These are phyloP conservation scores for Triticum turgidum DNA, from an alignment of 176 grass and related monocot genomes.

Conservation along the genomic window DNA sequence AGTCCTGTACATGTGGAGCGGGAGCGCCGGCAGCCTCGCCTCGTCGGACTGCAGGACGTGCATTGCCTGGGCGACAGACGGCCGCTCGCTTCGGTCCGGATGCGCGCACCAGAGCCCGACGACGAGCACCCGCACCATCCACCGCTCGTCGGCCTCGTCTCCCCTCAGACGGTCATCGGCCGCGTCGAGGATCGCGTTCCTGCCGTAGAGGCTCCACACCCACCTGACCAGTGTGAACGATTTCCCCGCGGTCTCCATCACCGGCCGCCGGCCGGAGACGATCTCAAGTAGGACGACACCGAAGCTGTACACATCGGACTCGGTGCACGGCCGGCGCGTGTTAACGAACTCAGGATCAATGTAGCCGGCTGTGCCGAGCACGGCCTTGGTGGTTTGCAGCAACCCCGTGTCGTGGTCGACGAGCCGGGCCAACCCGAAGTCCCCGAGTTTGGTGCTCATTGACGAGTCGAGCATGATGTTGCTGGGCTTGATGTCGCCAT, in stretches of 20 bases:
- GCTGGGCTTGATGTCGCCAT: neutral
- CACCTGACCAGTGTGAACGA: neutral
- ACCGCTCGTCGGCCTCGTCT: neutral
- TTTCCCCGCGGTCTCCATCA: neutral
- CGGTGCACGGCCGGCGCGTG: neutral
- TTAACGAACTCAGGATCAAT: neutral
- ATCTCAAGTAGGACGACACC: neutral
- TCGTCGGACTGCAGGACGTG: neutral
- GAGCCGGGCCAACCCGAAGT: neutral
- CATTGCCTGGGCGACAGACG: neutral
- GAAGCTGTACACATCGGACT: neutral
- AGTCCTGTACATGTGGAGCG: neutral
- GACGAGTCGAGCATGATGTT: neutral
- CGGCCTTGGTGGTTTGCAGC: neutral
- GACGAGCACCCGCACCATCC: neutral
- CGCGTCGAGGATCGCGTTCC: neutral
- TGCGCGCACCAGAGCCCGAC: neutral
- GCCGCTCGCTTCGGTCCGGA: neutral
- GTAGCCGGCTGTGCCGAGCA: neutral
- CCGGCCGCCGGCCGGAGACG: neutral
- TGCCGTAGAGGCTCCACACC: conserved; percentile 37
- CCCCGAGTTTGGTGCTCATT: neutral
- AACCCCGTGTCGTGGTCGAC: neutral
- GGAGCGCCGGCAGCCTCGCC: neutral
- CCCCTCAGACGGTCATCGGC: neutral